Conservation (phyloP, 2,329 filamentous ascomycete species). For the Calonectria hongkongensis region DNA sequence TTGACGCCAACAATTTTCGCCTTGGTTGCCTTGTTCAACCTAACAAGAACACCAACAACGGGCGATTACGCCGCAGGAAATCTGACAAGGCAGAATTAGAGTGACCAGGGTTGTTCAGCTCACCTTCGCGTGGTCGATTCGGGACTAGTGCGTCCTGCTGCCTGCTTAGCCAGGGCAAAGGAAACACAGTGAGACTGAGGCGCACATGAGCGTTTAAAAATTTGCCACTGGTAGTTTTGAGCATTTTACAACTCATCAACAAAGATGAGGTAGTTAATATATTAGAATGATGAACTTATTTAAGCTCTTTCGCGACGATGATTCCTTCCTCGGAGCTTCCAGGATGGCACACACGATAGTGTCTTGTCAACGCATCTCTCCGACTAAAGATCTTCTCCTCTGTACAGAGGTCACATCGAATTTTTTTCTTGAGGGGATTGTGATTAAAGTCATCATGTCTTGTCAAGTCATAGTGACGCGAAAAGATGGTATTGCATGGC, state of each 20-base stretch:
- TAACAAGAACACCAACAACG: neutral
- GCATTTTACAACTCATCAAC: neutral
- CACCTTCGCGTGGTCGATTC: neutral
- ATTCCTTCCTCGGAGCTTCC: constrained; percentile 84
- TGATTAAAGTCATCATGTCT: constrained; percentile 98
- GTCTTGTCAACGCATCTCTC: constrained; percentile 93
- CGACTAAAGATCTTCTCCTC: constrained; percentile 98
- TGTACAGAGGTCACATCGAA: constrained; percentile 92
- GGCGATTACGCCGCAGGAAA: neutral
- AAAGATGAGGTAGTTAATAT: too few relatives aligned
- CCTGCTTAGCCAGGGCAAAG: neutral
- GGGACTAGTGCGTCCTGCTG: neutral
- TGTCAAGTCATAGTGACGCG: constrained; percentile 95
- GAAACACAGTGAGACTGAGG: too few relatives aligned
- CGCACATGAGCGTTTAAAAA: neutral
- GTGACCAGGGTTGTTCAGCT: neutral
- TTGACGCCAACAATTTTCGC: too few relatives aligned
- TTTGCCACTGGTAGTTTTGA: neutral
- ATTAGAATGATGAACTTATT: too few relatives aligned
- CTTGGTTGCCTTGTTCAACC: neutral
- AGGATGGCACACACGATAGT: constrained; percentile 95
- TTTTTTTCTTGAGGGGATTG: constrained; percentile 84
- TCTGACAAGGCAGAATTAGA: neutral
- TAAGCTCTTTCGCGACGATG: constrained; percentile 48
- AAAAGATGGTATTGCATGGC: constrained; percentile 95